Conservation (phyloP, 2,329 filamentous ascomycete genomes). For the Monilinia fructicola region DNA sequence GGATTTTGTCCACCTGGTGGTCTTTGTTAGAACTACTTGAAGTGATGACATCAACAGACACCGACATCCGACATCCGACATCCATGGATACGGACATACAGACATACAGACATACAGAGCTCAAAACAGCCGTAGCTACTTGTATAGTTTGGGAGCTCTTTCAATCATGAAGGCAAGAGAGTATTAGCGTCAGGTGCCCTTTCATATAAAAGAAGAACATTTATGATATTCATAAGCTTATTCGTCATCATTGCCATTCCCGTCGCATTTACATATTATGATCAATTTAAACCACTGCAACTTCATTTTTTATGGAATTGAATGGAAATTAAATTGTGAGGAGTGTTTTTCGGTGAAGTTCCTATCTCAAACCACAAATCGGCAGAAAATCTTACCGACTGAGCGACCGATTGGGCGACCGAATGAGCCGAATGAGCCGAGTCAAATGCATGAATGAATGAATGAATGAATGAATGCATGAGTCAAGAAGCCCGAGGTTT, state of each 20-base stretch:
- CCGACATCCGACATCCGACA: too few species aligned
- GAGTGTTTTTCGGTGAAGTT: too few species aligned
- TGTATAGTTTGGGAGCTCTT: neutral
- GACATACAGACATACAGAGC: neutral
- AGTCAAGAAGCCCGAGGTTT: neutral
- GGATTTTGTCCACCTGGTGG: too few species aligned
- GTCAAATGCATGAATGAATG: too few species aligned
- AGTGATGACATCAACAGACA: neutral
- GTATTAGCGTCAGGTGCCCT: neutral
- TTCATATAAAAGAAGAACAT: neutral
- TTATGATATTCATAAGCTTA: too few species aligned
- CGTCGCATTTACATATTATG: too few species aligned
- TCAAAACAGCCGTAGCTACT: too few species aligned
- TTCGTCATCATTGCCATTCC: neutral
- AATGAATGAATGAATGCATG: neutral
- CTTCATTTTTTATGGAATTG: too few species aligned
- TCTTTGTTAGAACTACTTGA: slow-evolving; percentile 7
- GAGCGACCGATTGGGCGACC: neutral
- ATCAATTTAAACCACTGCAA: too few species aligned
- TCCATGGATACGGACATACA: too few species aligned
- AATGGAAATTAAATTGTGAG: too few species aligned
- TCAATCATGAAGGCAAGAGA: neutral
- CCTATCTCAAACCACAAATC: too few species aligned
- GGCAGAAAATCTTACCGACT: neutral
- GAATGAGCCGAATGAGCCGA: neutral